phyloP scores from a whole-genome alignment of 176 grass and related monocot species.

The Calamus simplicifolius region DNA sequence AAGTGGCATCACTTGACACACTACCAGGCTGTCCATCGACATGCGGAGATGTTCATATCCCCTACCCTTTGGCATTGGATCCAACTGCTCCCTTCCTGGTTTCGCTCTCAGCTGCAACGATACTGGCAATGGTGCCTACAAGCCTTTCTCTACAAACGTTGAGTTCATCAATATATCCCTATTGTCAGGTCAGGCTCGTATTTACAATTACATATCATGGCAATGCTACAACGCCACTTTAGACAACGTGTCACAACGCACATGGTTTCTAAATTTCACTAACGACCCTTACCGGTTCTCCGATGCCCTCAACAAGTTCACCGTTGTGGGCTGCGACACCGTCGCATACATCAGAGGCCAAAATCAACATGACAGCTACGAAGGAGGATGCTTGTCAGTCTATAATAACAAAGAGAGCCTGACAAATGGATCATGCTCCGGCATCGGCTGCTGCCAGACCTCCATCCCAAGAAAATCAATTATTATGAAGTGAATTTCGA shows the following conservation, averaged over 20 bases:
- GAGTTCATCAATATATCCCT: conserved; percentile 44
- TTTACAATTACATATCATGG: conserved; percentile 44
- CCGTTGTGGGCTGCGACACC: conserved; percentile 60
- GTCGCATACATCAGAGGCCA: conserved; percentile 32
- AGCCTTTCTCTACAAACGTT: conserved; percentile 15
- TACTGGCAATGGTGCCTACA: conserved; percentile 13
- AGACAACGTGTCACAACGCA: neutral
- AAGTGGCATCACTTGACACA: neutral
- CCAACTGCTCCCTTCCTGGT: conserved; percentile 43
- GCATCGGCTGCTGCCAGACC: conserved; percentile 68
- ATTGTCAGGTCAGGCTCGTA: conserved; percentile 21
- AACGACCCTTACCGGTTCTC: conserved; percentile 33
- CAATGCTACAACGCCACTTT: conserved; percentile 20
- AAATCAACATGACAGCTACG: conserved; percentile 19
- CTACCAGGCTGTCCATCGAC: conserved; percentile 21
- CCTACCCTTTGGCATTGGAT: conserved; percentile 68
- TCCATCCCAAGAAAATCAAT: conserved; percentile 27
- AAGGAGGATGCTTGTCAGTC: conserved; percentile 27
- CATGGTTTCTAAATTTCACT: conserved; percentile 7
- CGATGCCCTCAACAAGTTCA: conserved; percentile 49
- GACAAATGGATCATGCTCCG: conserved; percentile 40
- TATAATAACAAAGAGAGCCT: conserved; percentile 16
- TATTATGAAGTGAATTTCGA: conserved; percentile 31
- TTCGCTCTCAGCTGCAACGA: conserved; percentile 33
- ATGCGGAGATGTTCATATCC: conserved; percentile 53